These are phyloP conservation scores for Nakazawaea wyomingensis DNA, from an alignment of 805 yeast species.

Conservation along the genomic window DNA sequence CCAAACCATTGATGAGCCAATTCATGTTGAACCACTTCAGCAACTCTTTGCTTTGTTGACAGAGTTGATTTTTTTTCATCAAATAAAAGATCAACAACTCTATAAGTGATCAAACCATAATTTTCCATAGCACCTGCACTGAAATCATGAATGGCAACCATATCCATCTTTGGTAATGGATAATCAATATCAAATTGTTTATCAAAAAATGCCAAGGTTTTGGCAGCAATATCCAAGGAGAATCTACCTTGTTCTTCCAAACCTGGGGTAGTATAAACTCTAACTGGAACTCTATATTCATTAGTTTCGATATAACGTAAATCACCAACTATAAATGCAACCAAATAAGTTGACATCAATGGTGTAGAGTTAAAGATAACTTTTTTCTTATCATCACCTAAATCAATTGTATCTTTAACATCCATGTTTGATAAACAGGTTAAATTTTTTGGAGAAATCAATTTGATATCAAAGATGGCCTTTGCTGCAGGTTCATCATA, in stretches of 20 bases:
- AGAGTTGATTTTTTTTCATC: constrained; percentile 68
- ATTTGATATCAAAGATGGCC: constrained; percentile 62
- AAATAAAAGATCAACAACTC: constrained; percentile 68
- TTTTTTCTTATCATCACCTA: constrained; percentile 43
- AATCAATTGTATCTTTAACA: constrained; percentile 41
- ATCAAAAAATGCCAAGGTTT: constrained; percentile 70
- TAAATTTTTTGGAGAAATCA: constrained; percentile 49
- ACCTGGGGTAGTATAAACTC: constrained; percentile 79
- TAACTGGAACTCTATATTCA: constrained; percentile 62
- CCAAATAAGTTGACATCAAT: constrained; percentile 77
- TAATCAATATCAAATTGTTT: constrained; percentile 68
- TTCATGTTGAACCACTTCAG: constrained; percentile 85
- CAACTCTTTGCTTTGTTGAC: constrained; percentile 64
- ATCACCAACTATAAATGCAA: constrained; percentile 80
- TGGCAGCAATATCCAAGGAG: constrained; percentile 71
- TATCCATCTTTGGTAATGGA: constrained; percentile 76
- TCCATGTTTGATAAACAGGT: constrained; percentile 71
- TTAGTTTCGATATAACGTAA: constrained; percentile 59
- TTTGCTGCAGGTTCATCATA: constrained; percentile 81
- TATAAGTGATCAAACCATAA: constrained; percentile 75
- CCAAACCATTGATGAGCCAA: constrained; percentile 94
- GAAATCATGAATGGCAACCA: constrained; percentile 80
- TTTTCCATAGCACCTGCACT: constrained; percentile 90
- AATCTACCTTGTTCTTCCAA: constrained; percentile 64
- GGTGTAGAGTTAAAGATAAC: constrained; percentile 73